Evolutionary conservation across 768 basidiomycete species (phyloP), one percentile per base, ranked within the genome.

Genomic region (Chalciporus chontae): DNA sequence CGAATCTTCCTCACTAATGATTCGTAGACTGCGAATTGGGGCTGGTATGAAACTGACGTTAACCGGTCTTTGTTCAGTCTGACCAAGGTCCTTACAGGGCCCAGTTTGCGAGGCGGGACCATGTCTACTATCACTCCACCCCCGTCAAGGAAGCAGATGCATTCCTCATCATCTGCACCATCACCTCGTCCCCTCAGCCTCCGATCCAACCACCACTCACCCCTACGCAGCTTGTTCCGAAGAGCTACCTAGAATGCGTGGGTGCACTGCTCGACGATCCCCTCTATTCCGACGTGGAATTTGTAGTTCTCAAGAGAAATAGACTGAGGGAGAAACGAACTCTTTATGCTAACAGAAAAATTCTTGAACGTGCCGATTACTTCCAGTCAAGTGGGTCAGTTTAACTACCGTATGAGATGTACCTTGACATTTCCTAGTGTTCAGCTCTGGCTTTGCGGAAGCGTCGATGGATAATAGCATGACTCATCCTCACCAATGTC

Each of bases 201-300:
- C 81, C 83, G 1, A 60, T 68, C 4, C 70, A 71, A 3, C 72
- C 74, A 2, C 73, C 81, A 0, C 27, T 69, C 4, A 65, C 73
- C 4, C 74, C 76, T 24, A 69, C 72, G 29, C 76, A 81, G 47
- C 66, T 73, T 21, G 85, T 91, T 8, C 88, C 90, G 0, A 83
- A 77, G 58, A 74, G 73, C 47, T 75, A 87, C 14, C 62, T 93
- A 36, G 79, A 84, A 55, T 81, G 83, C 13, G 73, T 92, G n/a
- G 91, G 90, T 5, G 69, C 74, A 27, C 69, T 93, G 21, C 71
- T 93, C 9, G 84, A 93, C 57, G 87, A 93, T 58, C 86, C 86
- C n/a, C 62, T 78, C 11, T 93, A 92, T 58, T 90, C 90, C 6
- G 90, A 94, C 58, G 80, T 93, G 15, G 83, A 86, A 63, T 93